Conservation (phyloP, 805 yeast genomes). For the Starmerella bombicola region DNA sequence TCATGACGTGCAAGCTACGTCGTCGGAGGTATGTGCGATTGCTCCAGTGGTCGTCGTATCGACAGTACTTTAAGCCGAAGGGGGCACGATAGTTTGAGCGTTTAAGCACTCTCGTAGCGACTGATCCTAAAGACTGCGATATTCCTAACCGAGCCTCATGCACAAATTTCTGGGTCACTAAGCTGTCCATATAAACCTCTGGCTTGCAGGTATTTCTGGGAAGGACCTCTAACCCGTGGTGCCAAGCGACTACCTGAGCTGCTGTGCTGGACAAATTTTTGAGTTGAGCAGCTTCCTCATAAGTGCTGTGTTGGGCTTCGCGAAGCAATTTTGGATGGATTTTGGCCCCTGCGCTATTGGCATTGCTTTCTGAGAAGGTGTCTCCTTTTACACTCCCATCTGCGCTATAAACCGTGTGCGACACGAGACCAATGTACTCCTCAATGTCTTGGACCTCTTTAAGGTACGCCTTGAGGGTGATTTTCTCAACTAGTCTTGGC, state of each 20-base stretch:
- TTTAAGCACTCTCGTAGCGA: conserved; percentile 2
- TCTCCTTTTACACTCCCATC: conserved; percentile 10
- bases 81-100: conserved; percentile 16
- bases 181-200: conserved; percentile 3
- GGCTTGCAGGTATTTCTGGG: conserved; percentile 16
- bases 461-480: not conserved
- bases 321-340: not conserved
- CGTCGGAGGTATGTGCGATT: conserved; percentile 5
- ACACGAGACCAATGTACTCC: conserved; percentile 13
- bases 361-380: conserved; percentile 2
- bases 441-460: not conserved
- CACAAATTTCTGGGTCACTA: conserved; percentile 4
- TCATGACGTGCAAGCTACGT: conserved; percentile 14
- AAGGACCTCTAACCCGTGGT: conserved; percentile 7
- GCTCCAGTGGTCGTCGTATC: conserved; percentile 7
- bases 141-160: not conserved
- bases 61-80: conserved; percentile 2
- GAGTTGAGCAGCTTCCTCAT: not conserved
- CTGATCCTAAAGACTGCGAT: not conserved
- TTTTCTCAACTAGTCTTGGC: conserved; percentile 2
- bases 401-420: conserved; percentile 9
- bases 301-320: not conserved
- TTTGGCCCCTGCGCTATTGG: not conserved
- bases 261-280: not conserved
- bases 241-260: conserved; percentile 2